These are phyloP conservation scores for Lolium perenne DNA, from an alignment of 176 grass and related monocot genomes.

Conservation along the genomic window DNA sequence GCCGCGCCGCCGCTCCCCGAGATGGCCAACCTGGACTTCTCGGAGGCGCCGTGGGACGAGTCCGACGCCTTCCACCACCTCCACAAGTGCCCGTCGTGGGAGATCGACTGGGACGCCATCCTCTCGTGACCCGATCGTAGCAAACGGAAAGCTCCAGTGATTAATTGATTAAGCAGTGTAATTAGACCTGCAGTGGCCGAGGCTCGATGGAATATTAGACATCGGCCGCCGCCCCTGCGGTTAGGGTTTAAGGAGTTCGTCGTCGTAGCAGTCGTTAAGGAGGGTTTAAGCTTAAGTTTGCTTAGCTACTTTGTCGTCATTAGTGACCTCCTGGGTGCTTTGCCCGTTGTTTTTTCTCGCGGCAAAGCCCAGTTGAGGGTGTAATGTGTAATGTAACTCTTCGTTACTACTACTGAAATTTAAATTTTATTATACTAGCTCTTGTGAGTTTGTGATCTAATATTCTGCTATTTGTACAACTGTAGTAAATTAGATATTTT, in stretches of 20 bases:
- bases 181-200: constrained; percentile 25
- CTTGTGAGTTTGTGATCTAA: not conserved
- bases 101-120: constrained; percentile 99
- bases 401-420: constrained; percentile 48
- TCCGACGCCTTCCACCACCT: constrained; percentile 65
- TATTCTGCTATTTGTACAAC: too few species aligned
- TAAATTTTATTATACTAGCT: not conserved
- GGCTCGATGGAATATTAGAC: constrained; percentile 90
- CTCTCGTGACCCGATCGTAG: constrained; percentile 55
- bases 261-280: constrained; percentile 16
- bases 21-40: constrained; percentile 90
- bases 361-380: constrained; percentile 53
- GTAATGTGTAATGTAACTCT: constrained; percentile 53
- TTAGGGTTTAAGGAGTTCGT: constrained; percentile 62
- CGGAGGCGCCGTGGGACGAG: constrained; percentile 92
- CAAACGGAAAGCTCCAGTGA: constrained; percentile 19
- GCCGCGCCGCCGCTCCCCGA: constrained; percentile 52
- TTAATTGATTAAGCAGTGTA: constrained; percentile 35
- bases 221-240: constrained; percentile 60
- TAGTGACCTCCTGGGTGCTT: constrained; percentile 52
- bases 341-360: constrained; percentile 62
- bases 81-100: constrained; percentile 71
- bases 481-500: not conserved
- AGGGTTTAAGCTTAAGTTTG: constrained; percentile 53
- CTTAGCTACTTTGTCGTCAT: constrained; percentile 20